Evolutionary conservation across 2,329 filamentous ascomycete genomes (phyloP), one percentile per base, ranked within the genome.

Genomic region (Cladosporium halotolerans): DNA sequence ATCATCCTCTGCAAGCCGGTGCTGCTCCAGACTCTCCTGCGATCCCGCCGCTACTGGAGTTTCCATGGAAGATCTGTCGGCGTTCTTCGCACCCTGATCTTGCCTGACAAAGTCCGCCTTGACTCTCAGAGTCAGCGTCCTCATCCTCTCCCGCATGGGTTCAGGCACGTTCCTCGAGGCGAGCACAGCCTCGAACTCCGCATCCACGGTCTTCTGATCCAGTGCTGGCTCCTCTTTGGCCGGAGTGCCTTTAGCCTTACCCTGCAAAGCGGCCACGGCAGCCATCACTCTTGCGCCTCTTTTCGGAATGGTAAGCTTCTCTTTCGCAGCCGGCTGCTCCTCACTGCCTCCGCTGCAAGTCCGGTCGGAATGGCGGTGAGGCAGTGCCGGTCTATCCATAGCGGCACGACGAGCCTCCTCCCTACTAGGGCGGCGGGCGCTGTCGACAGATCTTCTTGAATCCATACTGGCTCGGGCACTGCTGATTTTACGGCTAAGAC

Each of bases 61-160:
- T 58, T 72, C 64, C 66, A 72, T 61, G 75, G 72, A 50, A 78
- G 77, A 68, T 76, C 74, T 70, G 79, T 84, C 68, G 86, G 86
- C 6, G 81, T 82, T 77, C 49, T 61, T 63, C 23, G 63, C 57
- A 5, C 62, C 64, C 45, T 88, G 89, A 67, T 96, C 88, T 68
- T 95, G 91, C 50, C 86, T 85, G 63, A 97, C 90, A 63, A 99
- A 95, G 66, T 97, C 91, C 67, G 90, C 88, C 72, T 99, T 99
- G 74, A 97, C 91, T 34, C 88, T 86, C 59, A 89, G 80, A 58
- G 88, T 89, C 56, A 99, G 76, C 53, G 85, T 91, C 43, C 92
- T 82, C 90, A 99, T 96, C 73, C 95, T 95, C 70, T 92, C 89
- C 52, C 92, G 81, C 77, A 96, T 90, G 59, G 96, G 88, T 65